phyloP scores from a whole-genome alignment of 2,329 filamentous ascomycete species.

The Calonectria pseudoturangicola region DNA sequence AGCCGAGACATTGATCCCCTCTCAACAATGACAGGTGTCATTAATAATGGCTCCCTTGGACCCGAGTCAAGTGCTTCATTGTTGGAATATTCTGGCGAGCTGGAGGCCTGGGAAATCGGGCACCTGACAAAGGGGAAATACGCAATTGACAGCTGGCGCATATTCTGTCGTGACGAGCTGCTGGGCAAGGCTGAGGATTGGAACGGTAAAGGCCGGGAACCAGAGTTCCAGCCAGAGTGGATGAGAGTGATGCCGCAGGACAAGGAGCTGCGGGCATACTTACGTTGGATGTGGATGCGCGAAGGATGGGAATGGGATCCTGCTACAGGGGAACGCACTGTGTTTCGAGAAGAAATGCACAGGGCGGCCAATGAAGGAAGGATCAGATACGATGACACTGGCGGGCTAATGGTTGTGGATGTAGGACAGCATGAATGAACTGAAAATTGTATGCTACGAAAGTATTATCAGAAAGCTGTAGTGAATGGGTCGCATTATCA shows the following conservation, averaged over 20 bases:
- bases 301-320: constrained; percentile 91
- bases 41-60: neutral
- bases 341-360: constrained; percentile 72
- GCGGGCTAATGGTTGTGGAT: constrained; percentile 66
- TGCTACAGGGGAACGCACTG: constrained; percentile 77
- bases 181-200: constrained; percentile 80
- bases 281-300: constrained; percentile 94
- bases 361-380: constrained; percentile 74
- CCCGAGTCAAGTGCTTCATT: neutral
- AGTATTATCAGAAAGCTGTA: neutral
- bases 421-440: constrained; percentile 17
- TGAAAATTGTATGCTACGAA: neutral
- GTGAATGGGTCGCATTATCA: neutral
- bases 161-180: constrained; percentile 90
- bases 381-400: constrained; percentile 73
- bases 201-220: constrained; percentile 73
- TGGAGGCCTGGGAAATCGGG: constrained; percentile 85
- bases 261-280: constrained; percentile 90
- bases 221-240: constrained; percentile 89
- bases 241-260: constrained; percentile 88
- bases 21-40: constrained; percentile 17
- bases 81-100: constrained; percentile 41
- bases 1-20: constrained; percentile 56
- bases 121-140: constrained; percentile 90
- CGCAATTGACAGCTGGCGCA: constrained; percentile 92